A percentile compares a stretch with the other conserved stretches of the same genome.
These are phyloP conservation scores for Eucalyptus sp. DNA, from an alignment of 345 rosid genomes.

Conservation along the genomic window DNA sequence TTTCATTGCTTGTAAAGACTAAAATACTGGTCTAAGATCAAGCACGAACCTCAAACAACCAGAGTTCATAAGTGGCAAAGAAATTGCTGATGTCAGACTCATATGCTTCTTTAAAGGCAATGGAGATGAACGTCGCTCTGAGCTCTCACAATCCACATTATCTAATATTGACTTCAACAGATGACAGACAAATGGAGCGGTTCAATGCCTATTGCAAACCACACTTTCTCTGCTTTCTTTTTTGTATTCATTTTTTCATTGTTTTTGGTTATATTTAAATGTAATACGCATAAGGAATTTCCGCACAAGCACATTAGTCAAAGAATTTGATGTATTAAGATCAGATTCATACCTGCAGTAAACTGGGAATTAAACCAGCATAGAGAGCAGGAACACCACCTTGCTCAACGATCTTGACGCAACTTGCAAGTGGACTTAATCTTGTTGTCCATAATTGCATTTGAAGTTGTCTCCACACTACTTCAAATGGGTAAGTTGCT, in stretches of 20 bases:
- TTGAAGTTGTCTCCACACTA: constrained; percentile 85
- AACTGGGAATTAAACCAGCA: constrained; percentile 77
- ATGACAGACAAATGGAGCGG: not conserved
- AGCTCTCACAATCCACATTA: not conserved
- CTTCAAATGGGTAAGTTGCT: constrained; percentile 91
- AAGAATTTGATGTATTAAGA: not conserved
- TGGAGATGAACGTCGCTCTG: not conserved
- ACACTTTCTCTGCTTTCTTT: not conserved
- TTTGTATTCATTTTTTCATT: not conserved
- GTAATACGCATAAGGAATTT: not conserved
- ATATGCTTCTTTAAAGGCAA: no score
- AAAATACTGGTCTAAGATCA: not conserved
- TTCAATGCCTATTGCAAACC: not conserved
- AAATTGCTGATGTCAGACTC: not conserved
- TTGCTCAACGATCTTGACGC: constrained; percentile 51
- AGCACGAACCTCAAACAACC: not conserved
- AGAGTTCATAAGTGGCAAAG: not conserved
- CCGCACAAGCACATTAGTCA: not conserved
- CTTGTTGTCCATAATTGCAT: constrained; percentile 57
- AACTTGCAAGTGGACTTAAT: constrained; percentile 52
- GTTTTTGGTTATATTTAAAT: not conserved
- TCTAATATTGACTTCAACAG: not conserved
- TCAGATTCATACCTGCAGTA: constrained; percentile 47
- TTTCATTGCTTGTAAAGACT: not conserved
- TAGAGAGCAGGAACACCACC: constrained; percentile 89